These are phyloP conservation scores for Lunularia cruciata DNA, from an alignment of 225 moss, liverwort and hornwort species.

Conservation along the genomic window DNA sequence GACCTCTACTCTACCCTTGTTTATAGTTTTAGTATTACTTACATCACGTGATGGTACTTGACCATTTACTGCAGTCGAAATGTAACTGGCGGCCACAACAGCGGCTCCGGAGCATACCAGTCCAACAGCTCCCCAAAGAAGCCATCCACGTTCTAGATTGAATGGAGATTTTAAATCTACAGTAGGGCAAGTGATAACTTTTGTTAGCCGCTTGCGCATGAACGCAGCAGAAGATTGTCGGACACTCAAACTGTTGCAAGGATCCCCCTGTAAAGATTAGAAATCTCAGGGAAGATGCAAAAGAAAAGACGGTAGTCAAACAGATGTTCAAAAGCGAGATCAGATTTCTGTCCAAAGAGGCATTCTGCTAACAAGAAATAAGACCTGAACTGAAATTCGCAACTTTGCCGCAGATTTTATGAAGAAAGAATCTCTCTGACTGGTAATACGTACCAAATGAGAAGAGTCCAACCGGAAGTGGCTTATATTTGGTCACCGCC, in stretches of 20 bases:
- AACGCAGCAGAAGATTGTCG: not conserved
- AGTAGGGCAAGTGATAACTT: not conserved
- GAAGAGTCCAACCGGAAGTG: slow-evolving; percentile 69
- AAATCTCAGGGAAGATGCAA: too few relatives aligned
- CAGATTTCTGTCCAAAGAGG: too few relatives aligned
- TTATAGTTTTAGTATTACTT: slow-evolving; percentile 14
- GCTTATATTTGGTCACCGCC: slow-evolving; percentile 68
- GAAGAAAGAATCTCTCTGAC: too few relatives aligned
- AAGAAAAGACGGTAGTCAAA: too few relatives aligned
- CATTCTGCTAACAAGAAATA: too few relatives aligned
- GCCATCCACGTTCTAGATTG: slow-evolving; percentile 83
- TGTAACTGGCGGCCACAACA: slow-evolving; percentile 62
- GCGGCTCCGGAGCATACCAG: slow-evolving; percentile 63
- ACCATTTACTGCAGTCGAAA: slow-evolving; percentile 62
- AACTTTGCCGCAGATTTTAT: too few relatives aligned
- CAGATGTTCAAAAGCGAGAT: too few relatives aligned
- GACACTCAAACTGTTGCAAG: not conserved
- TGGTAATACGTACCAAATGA: slow-evolving; percentile 54
- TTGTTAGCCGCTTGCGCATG: not conserved
- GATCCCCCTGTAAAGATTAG: too few relatives aligned
- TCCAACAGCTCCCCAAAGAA: slow-evolving; percentile 79
- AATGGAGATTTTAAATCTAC: slow-evolving; percentile 73
- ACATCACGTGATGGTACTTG: slow-evolving; percentile 83
- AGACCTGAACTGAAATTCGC: too few relatives aligned
- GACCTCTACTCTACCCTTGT: not conserved